phyloP scores from a whole-genome alignment of 148 eudicot genomes.

The Mesembryanthemum crystallinum region DNA sequence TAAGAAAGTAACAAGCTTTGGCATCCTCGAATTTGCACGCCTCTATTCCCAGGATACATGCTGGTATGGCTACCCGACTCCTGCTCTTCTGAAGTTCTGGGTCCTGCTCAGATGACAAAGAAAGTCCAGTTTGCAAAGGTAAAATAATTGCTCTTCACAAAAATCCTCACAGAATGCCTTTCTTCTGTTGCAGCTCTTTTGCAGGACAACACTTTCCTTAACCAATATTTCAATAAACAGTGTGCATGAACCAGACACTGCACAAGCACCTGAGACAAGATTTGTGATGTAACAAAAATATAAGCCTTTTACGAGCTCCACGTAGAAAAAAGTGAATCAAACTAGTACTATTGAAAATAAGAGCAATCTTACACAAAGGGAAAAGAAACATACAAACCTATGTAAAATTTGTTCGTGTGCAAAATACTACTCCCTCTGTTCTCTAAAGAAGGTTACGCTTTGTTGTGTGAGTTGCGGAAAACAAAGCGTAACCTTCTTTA shows the following conservation, averaged over 20 bases:
- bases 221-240: conserved; percentile 44
- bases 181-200: conserved; percentile 40
- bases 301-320: neutral
- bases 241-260: conserved; percentile 65
- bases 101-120: conserved; percentile 21
- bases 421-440: no score
- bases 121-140: conserved; percentile 16
- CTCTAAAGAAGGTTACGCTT: no score
- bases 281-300: neutral
- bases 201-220: conserved; percentile 20
- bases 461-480: no score
- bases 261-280: conserved; percentile 64
- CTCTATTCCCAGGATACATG: conserved; percentile 21
- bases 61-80: conserved; percentile 14
- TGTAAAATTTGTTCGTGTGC: neutral
- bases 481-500: no score
- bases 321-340: neutral
- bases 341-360: neutral
- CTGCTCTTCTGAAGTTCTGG: conserved; percentile 24
- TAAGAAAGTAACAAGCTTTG: conserved; percentile 55
- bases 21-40: conserved; percentile 45
- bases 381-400: neutral
- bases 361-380: neutral
- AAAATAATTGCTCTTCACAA: conserved; percentile 22
- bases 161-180: conserved; percentile 29